These are phyloP conservation scores for Ammopiptanthus mongolicus DNA, from an alignment of 306 rosid genomes.

Conservation along the genomic window DNA sequence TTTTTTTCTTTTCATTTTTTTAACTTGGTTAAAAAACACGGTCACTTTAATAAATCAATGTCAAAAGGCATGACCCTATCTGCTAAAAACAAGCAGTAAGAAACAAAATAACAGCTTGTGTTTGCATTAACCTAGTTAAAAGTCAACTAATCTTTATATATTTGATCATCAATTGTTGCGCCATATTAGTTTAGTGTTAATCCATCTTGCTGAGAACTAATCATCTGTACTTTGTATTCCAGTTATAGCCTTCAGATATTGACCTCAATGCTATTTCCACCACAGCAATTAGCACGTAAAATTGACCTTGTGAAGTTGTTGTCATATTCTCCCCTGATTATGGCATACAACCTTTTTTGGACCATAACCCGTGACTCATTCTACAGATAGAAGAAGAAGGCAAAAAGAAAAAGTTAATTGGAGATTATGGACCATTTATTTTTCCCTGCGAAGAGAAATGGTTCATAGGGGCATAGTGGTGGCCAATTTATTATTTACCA, in stretches of 20 bases:
- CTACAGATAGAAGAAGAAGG: conserved; percentile 17
- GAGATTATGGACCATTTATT: conserved; percentile 34
- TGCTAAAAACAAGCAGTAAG: conserved; percentile 17
- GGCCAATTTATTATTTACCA: conserved; percentile 16
- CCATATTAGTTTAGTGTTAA: conserved; percentile 23
- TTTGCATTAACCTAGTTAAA: conserved; percentile 22
- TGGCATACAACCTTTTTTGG: conserved; percentile 24
- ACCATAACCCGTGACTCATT: conserved; percentile 33
- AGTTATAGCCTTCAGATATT: conserved; percentile 1
- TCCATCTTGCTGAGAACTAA: background rate
- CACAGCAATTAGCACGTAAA: conserved; percentile 26
- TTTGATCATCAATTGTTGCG: conserved; percentile 21
- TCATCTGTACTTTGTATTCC: background rate
- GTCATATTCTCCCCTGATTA: background rate
- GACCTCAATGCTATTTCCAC: conserved; percentile 21
- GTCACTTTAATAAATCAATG: conserved; percentile 26
- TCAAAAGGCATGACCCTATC: conserved; percentile 16
- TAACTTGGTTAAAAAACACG: background rate
- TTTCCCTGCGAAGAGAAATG: conserved; percentile 19
- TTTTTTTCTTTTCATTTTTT: background rate
- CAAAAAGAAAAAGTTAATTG: conserved; percentile 24
- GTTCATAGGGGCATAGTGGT: conserved; percentile 21
- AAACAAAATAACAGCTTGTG: conserved; percentile 24
- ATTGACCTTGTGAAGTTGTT: conserved; percentile 26
- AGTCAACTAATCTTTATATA: conserved; percentile 31